phyloP scores from a whole-genome alignment of 2,329 filamentous ascomycete species.

The Fusarium clavum region DNA sequence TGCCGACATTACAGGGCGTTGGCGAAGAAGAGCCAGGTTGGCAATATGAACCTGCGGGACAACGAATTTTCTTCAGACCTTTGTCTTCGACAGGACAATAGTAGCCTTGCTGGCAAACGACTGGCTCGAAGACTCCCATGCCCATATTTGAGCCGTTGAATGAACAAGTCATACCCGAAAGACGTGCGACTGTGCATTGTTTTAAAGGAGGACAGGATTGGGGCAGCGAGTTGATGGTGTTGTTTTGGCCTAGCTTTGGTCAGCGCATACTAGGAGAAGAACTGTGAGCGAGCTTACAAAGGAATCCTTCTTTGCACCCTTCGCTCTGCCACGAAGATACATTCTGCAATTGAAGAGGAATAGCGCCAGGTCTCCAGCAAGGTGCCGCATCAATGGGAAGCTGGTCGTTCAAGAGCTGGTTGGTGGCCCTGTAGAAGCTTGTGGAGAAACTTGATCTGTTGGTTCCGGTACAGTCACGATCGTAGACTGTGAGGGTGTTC shows the following conservation, averaged over 20 bases:
- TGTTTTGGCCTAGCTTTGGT: constrained; percentile 53
- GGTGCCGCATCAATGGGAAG: constrained; percentile 53
- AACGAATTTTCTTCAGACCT: constrained; percentile 55
- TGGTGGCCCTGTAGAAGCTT: constrained; percentile 53
- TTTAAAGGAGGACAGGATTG: constrained; percentile 57
- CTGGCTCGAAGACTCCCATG: constrained; percentile 63
- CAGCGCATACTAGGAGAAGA: background rate
- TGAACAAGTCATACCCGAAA: constrained; percentile 51
- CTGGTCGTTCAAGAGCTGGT: constrained; percentile 43
- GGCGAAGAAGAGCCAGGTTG: constrained; percentile 61
- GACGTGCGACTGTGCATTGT: constrained; percentile 52
- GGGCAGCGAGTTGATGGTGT: constrained; percentile 59
- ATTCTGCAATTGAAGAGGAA: constrained; percentile 56
- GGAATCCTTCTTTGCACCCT: constrained; percentile 57
- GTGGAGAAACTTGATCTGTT: constrained; percentile 57
- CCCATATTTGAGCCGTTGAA: constrained; percentile 51
- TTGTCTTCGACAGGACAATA: constrained; percentile 58
- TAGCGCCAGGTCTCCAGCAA: constrained; percentile 54
- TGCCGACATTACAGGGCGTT: constrained; percentile 59
- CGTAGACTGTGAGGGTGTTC: constrained; percentile 49
- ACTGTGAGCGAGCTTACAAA: constrained; percentile 50
- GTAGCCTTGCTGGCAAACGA: constrained; percentile 60
- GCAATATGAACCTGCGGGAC: constrained; percentile 63
- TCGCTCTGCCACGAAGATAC: constrained; percentile 51
- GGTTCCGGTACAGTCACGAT: constrained; percentile 56